Percentiles rank a stretch among this genome's conserved stretches.
Conservation (phyloP, 176 grass and related monocot genomes). For the Puya raimondii region DNA sequence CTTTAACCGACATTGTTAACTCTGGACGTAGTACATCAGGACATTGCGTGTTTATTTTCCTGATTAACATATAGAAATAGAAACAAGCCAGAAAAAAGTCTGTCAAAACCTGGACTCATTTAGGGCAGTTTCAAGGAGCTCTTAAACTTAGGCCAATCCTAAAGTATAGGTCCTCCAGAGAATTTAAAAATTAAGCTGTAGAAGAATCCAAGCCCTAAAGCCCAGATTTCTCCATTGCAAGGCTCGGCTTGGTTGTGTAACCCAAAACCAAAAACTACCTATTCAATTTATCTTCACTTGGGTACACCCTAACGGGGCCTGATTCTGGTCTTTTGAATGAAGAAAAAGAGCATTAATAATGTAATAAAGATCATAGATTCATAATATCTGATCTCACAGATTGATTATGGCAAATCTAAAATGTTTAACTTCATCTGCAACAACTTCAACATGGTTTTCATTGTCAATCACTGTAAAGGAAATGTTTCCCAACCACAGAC, state of each 20-base stretch:
- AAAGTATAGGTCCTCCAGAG: too few relatives aligned
- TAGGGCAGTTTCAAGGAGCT: too few relatives aligned
- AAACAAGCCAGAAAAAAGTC: not conserved
- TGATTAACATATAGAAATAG: not conserved
- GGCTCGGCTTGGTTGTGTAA: too few relatives aligned
- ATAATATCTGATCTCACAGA: not conserved
- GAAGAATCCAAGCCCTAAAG: too few relatives aligned
- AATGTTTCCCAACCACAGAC: slow-evolving; percentile 93
- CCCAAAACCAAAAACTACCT: too few relatives aligned
- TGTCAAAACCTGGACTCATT: too few relatives aligned
- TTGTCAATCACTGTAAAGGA: slow-evolving; percentile 88
- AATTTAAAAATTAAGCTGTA: too few relatives aligned
- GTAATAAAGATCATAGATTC: not conserved
- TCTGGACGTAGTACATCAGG: not conserved
- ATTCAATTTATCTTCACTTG: too few relatives aligned
- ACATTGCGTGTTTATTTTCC: not conserved
- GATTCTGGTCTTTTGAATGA: too few relatives aligned
- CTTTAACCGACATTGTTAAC: not conserved
- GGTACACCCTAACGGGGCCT: too few relatives aligned
- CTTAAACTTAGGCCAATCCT: too few relatives aligned
- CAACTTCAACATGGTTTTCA: slow-evolving; percentile 91
- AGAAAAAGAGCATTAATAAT: not conserved
- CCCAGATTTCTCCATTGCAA: too few relatives aligned
- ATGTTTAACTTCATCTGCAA: slow-evolving; percentile 74
- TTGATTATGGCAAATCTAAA: not conserved